Evolutionary conservation across 1,139 yeast species (phyloP), one percentile per base, ranked within the genome.

Genomic region (Nakaseomyces nivariensis): DNA sequence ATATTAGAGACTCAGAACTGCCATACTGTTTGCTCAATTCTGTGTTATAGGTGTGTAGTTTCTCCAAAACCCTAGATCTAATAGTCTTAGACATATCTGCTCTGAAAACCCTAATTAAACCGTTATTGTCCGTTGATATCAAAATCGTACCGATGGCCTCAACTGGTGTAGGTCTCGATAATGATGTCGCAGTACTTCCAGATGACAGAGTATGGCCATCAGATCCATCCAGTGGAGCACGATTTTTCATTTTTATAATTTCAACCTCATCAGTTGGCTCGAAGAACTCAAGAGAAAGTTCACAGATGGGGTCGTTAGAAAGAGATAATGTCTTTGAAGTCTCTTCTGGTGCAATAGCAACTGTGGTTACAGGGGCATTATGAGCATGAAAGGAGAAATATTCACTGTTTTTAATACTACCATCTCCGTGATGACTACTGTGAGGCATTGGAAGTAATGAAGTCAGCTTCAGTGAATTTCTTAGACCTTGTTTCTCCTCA

Each of bases 261-360:
- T 54, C 53, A 25, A 51, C 47, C 45, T 49, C 56, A 40, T 54
- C 60, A 47, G 48, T 67, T 70, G 48, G 74, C 59, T 56, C 67
- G 68, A 56, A 58, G 44, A 67, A 67, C 40, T 69, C 68, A 37
- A 63, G 67, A 41, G 74, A 72, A 52, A 85, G 65, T 54, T 86
- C 95, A 62, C 76, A 88, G 3, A 89, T 78, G 4, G 85, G 79
- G 62, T 89, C 97, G 60, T 85, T 85, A 1, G 95, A 83, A 43
- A 82, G 70, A 46, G 83, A 82, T 48, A 89, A 67, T 13, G 84
- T 69, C 51, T 78, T 79, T 52, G 78, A 74, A 0, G 96, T 82
- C 3, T 72, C 71, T n/a, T 77, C 70, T 0, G 97, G 97, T 0
- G 95, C 96, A 68, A 88, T 80, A 0, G 79, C 60, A 0, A 95